phyloP scores from a whole-genome alignment of 2,329 filamentous ascomycete species.

The Fusarium praegraminearum region DNA sequence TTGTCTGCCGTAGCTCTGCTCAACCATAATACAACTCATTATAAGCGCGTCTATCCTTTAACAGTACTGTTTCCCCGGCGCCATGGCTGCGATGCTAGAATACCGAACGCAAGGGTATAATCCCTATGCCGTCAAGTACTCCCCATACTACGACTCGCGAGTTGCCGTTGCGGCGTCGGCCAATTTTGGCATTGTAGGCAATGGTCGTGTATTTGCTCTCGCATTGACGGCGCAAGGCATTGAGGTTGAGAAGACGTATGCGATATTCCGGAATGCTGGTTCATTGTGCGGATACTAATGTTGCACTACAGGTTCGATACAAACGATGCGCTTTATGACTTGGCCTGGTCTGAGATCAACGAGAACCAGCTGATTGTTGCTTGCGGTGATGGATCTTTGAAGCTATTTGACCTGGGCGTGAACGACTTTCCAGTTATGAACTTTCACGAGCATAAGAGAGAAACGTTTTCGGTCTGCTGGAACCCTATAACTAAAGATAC shows the following conservation, averaged over 20 bases:
- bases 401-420: constrained; percentile 88
- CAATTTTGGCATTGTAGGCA: constrained; percentile 97
- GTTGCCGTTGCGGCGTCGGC: constrained; percentile 91
- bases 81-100: constrained; percentile 81
- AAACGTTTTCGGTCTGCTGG: constrained; percentile 94
- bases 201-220: constrained; percentile 88
- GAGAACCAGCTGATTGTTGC: constrained; percentile 93
- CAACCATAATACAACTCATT: constrained; percentile 29
- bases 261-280: background rate
- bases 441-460: constrained; percentile 92
- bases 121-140: constrained; percentile 97
- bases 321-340: constrained; percentile 95
- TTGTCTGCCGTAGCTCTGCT: constrained; percentile 17
- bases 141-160: constrained; percentile 95
- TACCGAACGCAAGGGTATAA: constrained; percentile 95
- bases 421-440: constrained; percentile 88
- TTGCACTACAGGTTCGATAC: constrained; percentile 80
- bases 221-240: constrained; percentile 86
- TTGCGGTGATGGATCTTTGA: constrained; percentile 92
- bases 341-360: constrained; percentile 95
- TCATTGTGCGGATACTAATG: constrained; percentile 1
- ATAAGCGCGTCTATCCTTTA: constrained; percentile 38
- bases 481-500: constrained; percentile 90
- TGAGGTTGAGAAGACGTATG: constrained; percentile 82
- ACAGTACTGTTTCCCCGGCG: constrained; percentile 19